Conservation (phyloP, 345 rosid species). For the Ceriops tagal region DNA sequence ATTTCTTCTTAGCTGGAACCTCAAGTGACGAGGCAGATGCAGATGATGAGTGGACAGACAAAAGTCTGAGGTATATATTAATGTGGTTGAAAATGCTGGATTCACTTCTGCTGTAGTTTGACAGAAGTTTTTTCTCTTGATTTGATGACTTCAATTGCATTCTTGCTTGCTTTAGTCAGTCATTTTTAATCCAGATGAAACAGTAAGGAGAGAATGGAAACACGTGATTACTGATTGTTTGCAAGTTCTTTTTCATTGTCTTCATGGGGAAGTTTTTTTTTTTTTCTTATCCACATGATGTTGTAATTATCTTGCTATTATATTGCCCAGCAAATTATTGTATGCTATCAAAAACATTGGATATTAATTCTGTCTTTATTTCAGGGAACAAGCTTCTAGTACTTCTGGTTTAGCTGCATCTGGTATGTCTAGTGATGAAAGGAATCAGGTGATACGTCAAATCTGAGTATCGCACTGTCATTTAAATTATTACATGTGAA, state of each 20-base stretch:
- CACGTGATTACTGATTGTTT: no score
- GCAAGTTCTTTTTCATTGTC: no score
- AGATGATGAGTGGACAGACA: constrained; percentile 97
- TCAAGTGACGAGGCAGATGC: constrained; percentile 99
- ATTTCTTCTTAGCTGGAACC: constrained; percentile 80
- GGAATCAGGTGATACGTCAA: constrained; percentile 64
- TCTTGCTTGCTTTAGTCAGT: background rate
- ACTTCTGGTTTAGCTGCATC: constrained; percentile 88
- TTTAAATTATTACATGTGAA: background rate
- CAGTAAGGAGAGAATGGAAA: no score
- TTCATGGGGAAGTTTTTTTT: no score
- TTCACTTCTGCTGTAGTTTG: background rate
- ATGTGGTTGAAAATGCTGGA: background rate
- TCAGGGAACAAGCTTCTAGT: constrained; percentile 95
- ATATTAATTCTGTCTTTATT: background rate
- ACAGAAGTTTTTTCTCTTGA: background rate
- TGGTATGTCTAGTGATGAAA: constrained; percentile 96
- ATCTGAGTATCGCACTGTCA: background rate
- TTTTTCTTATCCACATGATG: background rate
- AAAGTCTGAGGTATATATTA: constrained; percentile 71
- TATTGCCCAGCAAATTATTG: background rate
- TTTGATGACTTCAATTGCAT: background rate
- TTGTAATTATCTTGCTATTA: background rate
- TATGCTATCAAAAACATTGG: background rate
- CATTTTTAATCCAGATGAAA: background rate